Evolutionary conservation across 306 rosid genomes (phyloP).

Genomic region (apple (Malus domestica)): DNA sequence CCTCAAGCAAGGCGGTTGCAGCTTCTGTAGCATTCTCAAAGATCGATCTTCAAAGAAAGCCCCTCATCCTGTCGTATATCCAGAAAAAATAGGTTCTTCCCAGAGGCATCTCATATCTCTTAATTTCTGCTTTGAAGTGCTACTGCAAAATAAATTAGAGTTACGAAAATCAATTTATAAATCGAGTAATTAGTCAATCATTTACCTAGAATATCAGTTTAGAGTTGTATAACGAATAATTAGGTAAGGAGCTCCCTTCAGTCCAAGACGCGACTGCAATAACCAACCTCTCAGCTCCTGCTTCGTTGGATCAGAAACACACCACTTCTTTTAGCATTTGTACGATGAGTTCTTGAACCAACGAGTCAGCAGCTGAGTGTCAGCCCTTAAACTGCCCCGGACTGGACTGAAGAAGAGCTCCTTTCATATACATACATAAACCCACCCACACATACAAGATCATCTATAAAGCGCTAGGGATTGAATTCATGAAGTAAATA

Average conservation of each 20-base stretch:
- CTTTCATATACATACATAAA: constrained; percentile 8
- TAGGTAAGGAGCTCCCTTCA: constrained; percentile 86
- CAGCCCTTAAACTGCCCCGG: constrained; percentile 37
- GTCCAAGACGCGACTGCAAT: constrained; percentile 87
- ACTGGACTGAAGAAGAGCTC: constrained; percentile 97
- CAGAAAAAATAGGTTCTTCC: neutral
- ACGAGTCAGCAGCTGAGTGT: constrained; percentile 91
- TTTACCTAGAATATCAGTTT: neutral
- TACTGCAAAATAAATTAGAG: neutral
- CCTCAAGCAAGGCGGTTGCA: neutral
- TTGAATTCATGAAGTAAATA: too few species aligned
- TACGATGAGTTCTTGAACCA: constrained; percentile 59
- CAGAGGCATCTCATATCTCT: neutral
- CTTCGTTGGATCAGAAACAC: constrained; percentile 81
- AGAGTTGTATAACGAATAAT: neutral
- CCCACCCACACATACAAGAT: neutral
- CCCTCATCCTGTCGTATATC: neutral
- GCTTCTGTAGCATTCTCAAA: neutral
- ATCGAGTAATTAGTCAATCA: neutral
- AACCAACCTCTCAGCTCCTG: constrained; percentile 71
- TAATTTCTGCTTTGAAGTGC: neutral
- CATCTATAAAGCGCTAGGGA: neutral
- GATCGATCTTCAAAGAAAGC: neutral
- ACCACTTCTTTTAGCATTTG: constrained; percentile 8
- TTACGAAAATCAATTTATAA: neutral